Base-by-base conservation (phyloP, 768 basidiomycete species). In the Pulveroboletus sp. region DNA sequence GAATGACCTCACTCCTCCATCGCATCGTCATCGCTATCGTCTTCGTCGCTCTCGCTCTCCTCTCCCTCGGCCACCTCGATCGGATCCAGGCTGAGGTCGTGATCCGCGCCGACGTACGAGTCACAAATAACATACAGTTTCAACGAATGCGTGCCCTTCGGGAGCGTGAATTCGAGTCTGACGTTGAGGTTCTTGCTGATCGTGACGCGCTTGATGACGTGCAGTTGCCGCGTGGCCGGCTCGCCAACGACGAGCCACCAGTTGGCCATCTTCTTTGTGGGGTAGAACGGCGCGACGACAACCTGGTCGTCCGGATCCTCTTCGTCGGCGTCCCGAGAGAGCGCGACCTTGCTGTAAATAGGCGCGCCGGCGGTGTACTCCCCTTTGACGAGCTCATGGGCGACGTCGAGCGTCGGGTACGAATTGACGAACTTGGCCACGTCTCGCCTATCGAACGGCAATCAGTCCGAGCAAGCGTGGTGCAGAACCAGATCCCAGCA, bases 171-270 rank as follows among this genome's bases (percentile, higher is more conserved):
- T 66, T 97, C 92, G 36, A 99, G 81, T 62, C 93, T 93, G 53
- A 89, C 85, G 16, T 74, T 72, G n/a, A 97, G 78, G 56, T 67
- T 75, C 67, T 85, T 73, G 56, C 74, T 75, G 36, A 93, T 81
- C 0, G 95, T 95, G 26, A 97, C 90, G 36, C 86, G 86, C 79
- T 94, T 81, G 71, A 84, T 74, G 71, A 90, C 75, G 5, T 92
- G 84, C 12, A 99, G 74, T 58, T 92, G 87, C 31, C 83, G 81
- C n/a, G 81, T 83, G 29, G 73, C 73, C 6, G 85, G 76, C 45
- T 94, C 89, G n/a, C 92, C 93, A 12, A 97, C 77, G 40, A 98
- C 93, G 29, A 97, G 78, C 94, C 94, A 98, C 95, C 94, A 98
- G 61, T 93, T 93, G 49, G 89, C 83, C 68, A 92, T 80, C 76